Percentiles rank a stretch among this genome's conserved stretches.
Conservation (phyloP, 768 basidiomycete species). For the Trametes cingulata region DNA sequence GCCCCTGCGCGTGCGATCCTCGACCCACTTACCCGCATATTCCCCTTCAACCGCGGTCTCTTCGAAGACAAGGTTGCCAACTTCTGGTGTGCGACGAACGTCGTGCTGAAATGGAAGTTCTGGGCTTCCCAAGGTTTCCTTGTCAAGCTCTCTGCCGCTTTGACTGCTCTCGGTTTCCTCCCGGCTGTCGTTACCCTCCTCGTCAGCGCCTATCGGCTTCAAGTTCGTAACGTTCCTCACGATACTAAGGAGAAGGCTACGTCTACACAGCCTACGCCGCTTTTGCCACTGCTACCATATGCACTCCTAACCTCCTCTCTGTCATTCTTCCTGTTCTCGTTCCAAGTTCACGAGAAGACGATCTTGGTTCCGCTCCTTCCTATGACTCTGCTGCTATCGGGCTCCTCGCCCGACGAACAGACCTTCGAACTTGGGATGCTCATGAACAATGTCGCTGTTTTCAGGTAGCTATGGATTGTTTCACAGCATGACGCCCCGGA, state of each 20-base stretch:
- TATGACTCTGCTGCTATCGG: slow-evolving; percentile 72
- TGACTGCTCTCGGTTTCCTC: slow-evolving; percentile 73
- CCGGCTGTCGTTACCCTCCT: slow-evolving; percentile 55
- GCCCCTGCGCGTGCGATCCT: slow-evolving; percentile 46
- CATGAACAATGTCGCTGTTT: slow-evolving; percentile 81
- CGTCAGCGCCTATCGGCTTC: slow-evolving; percentile 38
- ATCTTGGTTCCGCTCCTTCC: slow-evolving; percentile 87
- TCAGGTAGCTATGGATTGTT: slow-evolving; percentile 60
- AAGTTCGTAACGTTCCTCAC: slow-evolving; percentile 2
- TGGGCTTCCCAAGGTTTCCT: slow-evolving; percentile 51
- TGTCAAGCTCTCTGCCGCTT: slow-evolving; percentile 61
- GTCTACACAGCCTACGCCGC: slow-evolving; percentile 44
- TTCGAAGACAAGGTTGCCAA: slow-evolving; percentile 98
- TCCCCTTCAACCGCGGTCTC: slow-evolving; percentile 87
- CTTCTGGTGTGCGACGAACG: slow-evolving; percentile 94
- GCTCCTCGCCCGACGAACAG: slow-evolving; percentile 42
- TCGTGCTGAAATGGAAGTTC: slow-evolving; percentile 81
- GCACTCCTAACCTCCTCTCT: slow-evolving; percentile 79
- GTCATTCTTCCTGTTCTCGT: slow-evolving; percentile 95
- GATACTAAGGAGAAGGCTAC: neutral
- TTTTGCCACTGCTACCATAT: slow-evolving; percentile 74
- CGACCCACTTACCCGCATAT: slow-evolving; percentile 79
- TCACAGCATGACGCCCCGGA: neutral
- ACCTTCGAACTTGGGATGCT: slow-evolving; percentile 71
- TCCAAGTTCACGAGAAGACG: slow-evolving; percentile 96